phyloP scores from a whole-genome alignment of 2,329 filamentous ascomycete genomes.

The Colletotrichum higginsianum region DNA sequence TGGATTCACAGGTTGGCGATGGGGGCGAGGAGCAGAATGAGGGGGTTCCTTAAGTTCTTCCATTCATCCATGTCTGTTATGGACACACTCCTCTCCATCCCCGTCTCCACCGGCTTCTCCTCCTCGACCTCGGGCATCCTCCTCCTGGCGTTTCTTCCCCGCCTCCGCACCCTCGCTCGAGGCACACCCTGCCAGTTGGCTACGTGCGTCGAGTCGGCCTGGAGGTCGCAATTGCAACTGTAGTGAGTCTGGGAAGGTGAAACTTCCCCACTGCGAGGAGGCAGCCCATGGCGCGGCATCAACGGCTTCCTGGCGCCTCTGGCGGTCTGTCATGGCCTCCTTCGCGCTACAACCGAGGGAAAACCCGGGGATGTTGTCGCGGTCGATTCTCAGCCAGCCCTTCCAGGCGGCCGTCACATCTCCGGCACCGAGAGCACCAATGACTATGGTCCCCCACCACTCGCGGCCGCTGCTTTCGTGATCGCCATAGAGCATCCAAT shows the following conservation, averaged over 20 bases:
- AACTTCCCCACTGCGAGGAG: conserved; percentile 65
- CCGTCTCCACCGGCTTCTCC: conserved; percentile 17
- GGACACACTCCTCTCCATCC: conserved; percentile 4
- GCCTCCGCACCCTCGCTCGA: conserved; percentile 5
- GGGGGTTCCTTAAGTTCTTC: not conserved
- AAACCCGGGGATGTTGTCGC: conserved; percentile 59
- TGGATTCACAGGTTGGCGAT: conserved; percentile 12
- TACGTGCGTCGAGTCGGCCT: not conserved
- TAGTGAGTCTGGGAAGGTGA: conserved; percentile 47
- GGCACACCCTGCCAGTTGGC: conserved; percentile 8
- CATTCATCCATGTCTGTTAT: not conserved
- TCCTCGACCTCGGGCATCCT: not conserved
- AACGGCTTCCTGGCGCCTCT: conserved; percentile 56
- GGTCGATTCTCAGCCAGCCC: conserved; percentile 69
- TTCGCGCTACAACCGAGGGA: conserved; percentile 56
- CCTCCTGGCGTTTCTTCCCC: not conserved
- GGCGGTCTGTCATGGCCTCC: conserved; percentile 61
- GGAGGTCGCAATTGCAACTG: not conserved
- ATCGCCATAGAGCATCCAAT: conserved; percentile 66
- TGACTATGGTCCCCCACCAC: conserved; percentile 72
- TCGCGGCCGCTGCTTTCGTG: conserved; percentile 61
- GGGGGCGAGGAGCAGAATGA: conserved; percentile 5
- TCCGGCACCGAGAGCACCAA: conserved; percentile 57
- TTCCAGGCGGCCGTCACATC: conserved; percentile 58
- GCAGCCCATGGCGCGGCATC: conserved; percentile 63